Conservation (phyloP, 371 early-diverging fungal genomes). For the Mucor lusitanicus region DNA sequence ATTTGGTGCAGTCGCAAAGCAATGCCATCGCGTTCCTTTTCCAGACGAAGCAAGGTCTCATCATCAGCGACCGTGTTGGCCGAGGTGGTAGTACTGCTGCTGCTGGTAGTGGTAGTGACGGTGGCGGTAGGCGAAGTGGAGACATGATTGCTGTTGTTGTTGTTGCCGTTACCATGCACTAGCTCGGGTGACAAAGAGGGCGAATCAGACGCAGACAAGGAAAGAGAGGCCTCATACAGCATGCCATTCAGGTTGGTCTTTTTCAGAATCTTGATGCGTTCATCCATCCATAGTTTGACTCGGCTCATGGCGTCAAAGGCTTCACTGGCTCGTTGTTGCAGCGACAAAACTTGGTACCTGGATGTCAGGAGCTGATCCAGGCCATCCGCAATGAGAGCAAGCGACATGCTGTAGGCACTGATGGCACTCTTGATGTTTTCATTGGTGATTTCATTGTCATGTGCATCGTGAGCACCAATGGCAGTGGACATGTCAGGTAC, state of each 20-base stretch:
- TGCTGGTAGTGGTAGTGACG: too few relatives aligned
- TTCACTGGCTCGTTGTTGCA: conserved; percentile 40
- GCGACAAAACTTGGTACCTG: conserved; percentile 36
- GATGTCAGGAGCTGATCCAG: conserved; percentile 43
- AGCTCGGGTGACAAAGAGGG: background rate
- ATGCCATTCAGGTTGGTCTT: conserved; percentile 23
- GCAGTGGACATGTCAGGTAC: conserved; percentile 43
- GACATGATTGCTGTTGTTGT: too few relatives aligned
- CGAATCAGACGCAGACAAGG: background rate
- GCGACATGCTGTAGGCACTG: conserved; percentile 36
- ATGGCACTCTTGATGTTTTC: conserved; percentile 40
- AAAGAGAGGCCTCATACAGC: background rate
- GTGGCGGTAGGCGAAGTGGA: too few relatives aligned
- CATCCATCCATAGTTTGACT: conserved; percentile 45
- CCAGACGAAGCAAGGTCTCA: conserved; percentile 36
- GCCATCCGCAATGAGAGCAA: conserved; percentile 45
- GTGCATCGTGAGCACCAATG: conserved; percentile 33
- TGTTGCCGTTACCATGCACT: background rate
- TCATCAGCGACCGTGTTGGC: conserved; percentile 17
- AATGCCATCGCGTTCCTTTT: conserved; percentile 49
- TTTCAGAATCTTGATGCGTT: conserved; percentile 28
- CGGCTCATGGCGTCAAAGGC: conserved; percentile 39
- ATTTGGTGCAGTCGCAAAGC: conserved; percentile 31
- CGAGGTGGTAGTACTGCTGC: too few relatives aligned
- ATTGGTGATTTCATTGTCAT: conserved; percentile 35